phyloP scores from a whole-genome alignment of 768 basidiomycete genomes.

The Mrakia gelida region DNA sequence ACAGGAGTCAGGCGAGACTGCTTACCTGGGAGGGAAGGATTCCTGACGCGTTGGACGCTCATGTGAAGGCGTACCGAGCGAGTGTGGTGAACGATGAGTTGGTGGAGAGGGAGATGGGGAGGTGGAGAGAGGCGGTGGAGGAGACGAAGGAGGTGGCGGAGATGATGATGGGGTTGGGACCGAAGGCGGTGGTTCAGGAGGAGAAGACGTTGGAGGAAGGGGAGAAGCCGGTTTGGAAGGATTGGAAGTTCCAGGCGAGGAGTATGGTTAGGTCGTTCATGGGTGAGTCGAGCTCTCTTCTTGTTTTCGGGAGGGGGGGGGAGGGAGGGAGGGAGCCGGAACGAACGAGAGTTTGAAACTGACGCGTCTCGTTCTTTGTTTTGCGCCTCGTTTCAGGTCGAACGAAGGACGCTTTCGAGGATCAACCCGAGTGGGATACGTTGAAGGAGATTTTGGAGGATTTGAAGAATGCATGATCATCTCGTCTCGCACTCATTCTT shows the following conservation, averaged over 20 bases:
- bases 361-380: neutral
- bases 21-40: slow-evolving; percentile 67
- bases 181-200: slow-evolving; percentile 21
- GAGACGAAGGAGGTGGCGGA: slow-evolving; percentile 87
- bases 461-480: slow-evolving; percentile 45
- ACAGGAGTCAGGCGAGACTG: slow-evolving; percentile 76
- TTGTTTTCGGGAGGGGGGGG: neutral
- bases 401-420: slow-evolving; percentile 57
- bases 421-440: slow-evolving; percentile 75
- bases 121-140: slow-evolving; percentile 68
- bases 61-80: slow-evolving; percentile 78
- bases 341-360: neutral
- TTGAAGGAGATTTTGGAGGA: slow-evolving; percentile 66
- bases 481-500: no score
- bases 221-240: slow-evolving; percentile 50
- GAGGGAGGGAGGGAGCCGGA: neutral
- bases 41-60: slow-evolving; percentile 73
- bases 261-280: slow-evolving; percentile 85
- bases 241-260: slow-evolving; percentile 79
- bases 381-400: slow-evolving; percentile 12
- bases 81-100: slow-evolving; percentile 55
- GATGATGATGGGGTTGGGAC: slow-evolving; percentile 46
- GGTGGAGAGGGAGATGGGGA: slow-evolving; percentile 52
- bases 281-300: slow-evolving; percentile 48
- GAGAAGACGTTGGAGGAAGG: slow-evolving; percentile 39